Evolutionary conservation across 1,284 basidiomycete species (phyloP).

Genomic region (Phellopilus nigrolimitatus): DNA sequence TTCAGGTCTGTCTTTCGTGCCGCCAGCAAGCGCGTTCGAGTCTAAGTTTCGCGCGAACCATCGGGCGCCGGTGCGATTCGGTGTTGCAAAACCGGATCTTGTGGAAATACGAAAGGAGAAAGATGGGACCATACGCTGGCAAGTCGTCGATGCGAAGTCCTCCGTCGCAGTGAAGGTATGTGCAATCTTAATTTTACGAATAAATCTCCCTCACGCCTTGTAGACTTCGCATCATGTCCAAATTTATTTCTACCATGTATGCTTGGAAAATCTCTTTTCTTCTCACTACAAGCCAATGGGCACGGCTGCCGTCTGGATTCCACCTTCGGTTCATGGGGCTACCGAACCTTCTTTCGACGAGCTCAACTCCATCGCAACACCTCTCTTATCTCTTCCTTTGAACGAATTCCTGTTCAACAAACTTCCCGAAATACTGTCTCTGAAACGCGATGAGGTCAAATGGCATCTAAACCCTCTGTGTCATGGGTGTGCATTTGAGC

Average conservation of each 20-base stretch:
- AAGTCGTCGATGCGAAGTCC: conserved; percentile 49
- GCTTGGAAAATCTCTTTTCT: conserved; percentile 36
- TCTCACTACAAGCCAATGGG: conserved; percentile 32
- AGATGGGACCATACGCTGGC: conserved; percentile 38
- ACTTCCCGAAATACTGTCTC: conserved; percentile 35
- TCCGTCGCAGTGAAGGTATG: conserved; percentile 37
- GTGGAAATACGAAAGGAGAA: conserved; percentile 37
- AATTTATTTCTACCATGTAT: conserved; percentile 46
- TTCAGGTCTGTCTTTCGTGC: conserved; percentile 39
- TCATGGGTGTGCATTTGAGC: conserved; percentile 36
- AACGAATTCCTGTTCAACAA: conserved; percentile 36
- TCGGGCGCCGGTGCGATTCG: conserved; percentile 37
- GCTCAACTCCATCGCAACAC: conserved; percentile 32
- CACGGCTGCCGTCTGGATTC: conserved; percentile 41
- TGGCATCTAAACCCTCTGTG: conserved; percentile 48
- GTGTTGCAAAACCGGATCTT: conserved; percentile 44
- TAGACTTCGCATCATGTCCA: conserved; percentile 49
- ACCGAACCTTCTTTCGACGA: conserved; percentile 32
- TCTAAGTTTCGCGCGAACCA: conserved; percentile 32
- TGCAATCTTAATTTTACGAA: conserved; percentile 15
- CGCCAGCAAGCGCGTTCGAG: conserved; percentile 32
- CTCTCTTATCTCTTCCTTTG: conserved; percentile 26
- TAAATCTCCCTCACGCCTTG: background rate
- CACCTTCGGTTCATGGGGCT: conserved; percentile 34
- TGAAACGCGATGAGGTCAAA: conserved; percentile 31